These are phyloP conservation scores for Aschersonia sp. DNA, from an alignment of 2,329 filamentous ascomycete species.

Conservation along the genomic window DNA sequence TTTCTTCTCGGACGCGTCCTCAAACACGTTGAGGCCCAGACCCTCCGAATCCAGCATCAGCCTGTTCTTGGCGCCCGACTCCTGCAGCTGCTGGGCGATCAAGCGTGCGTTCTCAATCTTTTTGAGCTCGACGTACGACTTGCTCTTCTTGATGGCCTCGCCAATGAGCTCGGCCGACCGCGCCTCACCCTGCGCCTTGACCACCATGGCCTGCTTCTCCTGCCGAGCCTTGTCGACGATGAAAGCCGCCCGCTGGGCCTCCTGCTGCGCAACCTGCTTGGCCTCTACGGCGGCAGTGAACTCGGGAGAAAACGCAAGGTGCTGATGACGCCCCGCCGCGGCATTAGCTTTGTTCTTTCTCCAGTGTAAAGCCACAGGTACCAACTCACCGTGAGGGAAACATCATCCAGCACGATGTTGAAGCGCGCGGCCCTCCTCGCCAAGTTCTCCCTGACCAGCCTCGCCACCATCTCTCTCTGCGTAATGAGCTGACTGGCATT, in stretches of 20 bases:
- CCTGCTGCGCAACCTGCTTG: slow-evolving; percentile 71
- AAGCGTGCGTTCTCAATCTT: slow-evolving; percentile 92
- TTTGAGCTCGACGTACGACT: slow-evolving; percentile 90
- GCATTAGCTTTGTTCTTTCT: not conserved
- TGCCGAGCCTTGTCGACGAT: slow-evolving; percentile 97
- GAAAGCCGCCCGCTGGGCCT: slow-evolving; percentile 93
- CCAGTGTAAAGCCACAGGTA: too few relatives aligned
- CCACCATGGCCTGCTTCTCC: slow-evolving; percentile 98
- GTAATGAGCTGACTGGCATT: slow-evolving; percentile 97
- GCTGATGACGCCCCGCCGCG: slow-evolving; percentile 22
- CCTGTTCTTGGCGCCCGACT: slow-evolving; percentile 78
- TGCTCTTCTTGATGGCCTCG: slow-evolving; percentile 98
- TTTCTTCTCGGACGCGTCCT: slow-evolving; percentile 30
- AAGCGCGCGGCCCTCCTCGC: slow-evolving; percentile 83
- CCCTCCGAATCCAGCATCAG: slow-evolving; percentile 86
- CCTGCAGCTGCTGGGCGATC: slow-evolving; percentile 80
- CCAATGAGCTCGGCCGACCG: slow-evolving; percentile 95
- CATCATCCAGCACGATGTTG: slow-evolving; percentile 95
- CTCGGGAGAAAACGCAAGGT: slow-evolving; percentile 59
- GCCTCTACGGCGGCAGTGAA: slow-evolving; percentile 62
- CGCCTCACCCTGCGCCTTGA: slow-evolving; percentile 97
- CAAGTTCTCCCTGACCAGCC: slow-evolving; percentile 83
- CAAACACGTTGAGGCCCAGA: slow-evolving; percentile 76
- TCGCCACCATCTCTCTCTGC: slow-evolving; percentile 92
- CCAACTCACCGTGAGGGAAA: slow-evolving; percentile 71